Evolutionary conservation across 2,329 filamentous ascomycete species (phyloP).

Genomic region (Penicillium palitans): DNA sequence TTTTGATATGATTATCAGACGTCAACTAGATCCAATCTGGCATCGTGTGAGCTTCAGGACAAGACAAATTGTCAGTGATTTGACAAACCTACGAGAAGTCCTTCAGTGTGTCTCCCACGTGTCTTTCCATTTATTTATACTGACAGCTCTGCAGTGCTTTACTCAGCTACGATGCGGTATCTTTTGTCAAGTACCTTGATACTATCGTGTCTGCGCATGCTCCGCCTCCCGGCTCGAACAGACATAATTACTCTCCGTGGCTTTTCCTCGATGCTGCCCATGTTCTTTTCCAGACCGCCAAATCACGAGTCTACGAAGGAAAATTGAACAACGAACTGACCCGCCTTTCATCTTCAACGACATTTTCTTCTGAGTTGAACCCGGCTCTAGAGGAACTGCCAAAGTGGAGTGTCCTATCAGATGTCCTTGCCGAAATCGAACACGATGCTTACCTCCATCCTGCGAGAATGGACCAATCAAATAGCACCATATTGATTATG

Average conservation of each 20-base stretch:
- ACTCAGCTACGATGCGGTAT: constrained; percentile 83
- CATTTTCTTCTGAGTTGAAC: constrained; percentile 62
- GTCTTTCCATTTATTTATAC: background rate
- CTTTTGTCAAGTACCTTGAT: constrained; percentile 89
- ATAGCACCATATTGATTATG: constrained; percentile 93
- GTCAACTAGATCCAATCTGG: constrained; percentile 95
- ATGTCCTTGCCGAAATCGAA: constrained; percentile 91
- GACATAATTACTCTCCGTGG: constrained; percentile 91
- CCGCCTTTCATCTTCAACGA: constrained; percentile 45
- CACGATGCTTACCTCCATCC: constrained; percentile 84
- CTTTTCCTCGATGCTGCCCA: constrained; percentile 93
- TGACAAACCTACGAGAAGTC: constrained; percentile 79
- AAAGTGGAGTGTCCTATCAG: constrained; percentile 88
- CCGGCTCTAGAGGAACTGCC: constrained; percentile 91
- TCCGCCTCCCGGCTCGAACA: constrained; percentile 80
- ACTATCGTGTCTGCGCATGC: constrained; percentile 90
- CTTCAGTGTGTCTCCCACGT: constrained; percentile 60
- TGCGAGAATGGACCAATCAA: constrained; percentile 73
- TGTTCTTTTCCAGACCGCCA: constrained; percentile 88
- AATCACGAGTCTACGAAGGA: constrained; percentile 79
- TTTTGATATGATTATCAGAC: constrained; percentile 83
- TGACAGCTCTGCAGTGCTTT: constrained; percentile 53
- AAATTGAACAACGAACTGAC: constrained; percentile 62
- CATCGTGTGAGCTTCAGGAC: constrained; percentile 95
- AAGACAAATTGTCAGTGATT: constrained; percentile 86